phyloP scores from a whole-genome alignment of 495 filamentous ascomycete genomes.

The Apodospora peruviana region DNA sequence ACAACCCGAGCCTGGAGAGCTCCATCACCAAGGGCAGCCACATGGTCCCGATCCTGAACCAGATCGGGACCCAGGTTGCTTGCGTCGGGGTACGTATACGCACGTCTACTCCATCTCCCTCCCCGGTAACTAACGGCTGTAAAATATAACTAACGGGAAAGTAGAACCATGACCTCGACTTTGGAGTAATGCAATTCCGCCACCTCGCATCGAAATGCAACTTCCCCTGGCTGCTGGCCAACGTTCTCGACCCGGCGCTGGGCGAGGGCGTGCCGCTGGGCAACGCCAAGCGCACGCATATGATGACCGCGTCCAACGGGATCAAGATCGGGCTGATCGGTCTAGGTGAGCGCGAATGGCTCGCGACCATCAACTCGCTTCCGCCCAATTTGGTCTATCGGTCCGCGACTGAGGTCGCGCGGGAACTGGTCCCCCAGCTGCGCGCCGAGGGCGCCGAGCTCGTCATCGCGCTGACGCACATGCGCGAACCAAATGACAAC shows the following conservation, averaged over 20 bases:
- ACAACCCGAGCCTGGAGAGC: slow-evolving; percentile 83
- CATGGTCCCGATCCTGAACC: slow-evolving; percentile 85
- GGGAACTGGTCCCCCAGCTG: slow-evolving; percentile 61
- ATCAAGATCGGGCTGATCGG: slow-evolving; percentile 83
- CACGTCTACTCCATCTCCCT: slow-evolving; percentile 43
- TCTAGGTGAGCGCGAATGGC: slow-evolving; percentile 70
- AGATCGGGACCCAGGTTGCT: slow-evolving; percentile 66
- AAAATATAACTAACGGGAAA: background rate
- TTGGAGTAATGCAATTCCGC: slow-evolving; percentile 75
- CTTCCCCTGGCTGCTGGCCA: slow-evolving; percentile 88
- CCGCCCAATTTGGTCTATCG: slow-evolving; percentile 76
- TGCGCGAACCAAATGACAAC: slow-evolving; percentile 78
- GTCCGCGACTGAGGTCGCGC: slow-evolving; percentile 65
- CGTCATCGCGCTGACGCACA: slow-evolving; percentile 75
- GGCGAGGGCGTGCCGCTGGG: slow-evolving; percentile 64
- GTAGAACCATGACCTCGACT: slow-evolving; percentile 94
- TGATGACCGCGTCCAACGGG: slow-evolving; percentile 74
- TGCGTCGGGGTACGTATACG: no score
- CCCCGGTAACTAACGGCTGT: background rate
- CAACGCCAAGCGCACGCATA: slow-evolving; percentile 60
- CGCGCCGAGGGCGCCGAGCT: slow-evolving; percentile 74
- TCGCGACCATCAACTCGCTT: slow-evolving; percentile 80
- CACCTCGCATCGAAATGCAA: slow-evolving; percentile 66
- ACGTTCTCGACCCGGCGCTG: slow-evolving; percentile 73
- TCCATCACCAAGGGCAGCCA: slow-evolving; percentile 80